phyloP scores from a whole-genome alignment of 2,329 filamentous ascomycete species.

The Phoma sp. region DNA sequence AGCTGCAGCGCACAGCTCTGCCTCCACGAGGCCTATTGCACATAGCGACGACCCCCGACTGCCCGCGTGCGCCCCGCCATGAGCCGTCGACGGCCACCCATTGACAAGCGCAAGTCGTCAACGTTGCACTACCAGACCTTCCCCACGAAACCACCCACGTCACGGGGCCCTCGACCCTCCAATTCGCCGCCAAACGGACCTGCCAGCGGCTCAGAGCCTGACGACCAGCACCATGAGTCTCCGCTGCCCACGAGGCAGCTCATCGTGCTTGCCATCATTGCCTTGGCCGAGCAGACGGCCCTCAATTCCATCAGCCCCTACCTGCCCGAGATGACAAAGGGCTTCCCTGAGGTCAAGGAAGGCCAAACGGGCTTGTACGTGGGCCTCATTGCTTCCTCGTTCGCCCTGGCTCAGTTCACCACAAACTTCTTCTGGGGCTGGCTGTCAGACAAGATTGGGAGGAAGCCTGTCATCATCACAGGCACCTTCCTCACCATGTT shows the following conservation, averaged over 20 bases:
- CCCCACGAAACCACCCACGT: constrained; percentile 74
- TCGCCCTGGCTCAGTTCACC: constrained; percentile 88
- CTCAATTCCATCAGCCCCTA: constrained; percentile 97
- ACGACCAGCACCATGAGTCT: constrained; percentile 60
- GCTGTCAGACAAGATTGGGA: constrained; percentile 77
- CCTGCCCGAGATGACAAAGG: constrained; percentile 87
- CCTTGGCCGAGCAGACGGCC: constrained; percentile 92
- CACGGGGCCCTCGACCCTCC: constrained; percentile 62
- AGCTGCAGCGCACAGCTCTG: constrained; percentile 1
- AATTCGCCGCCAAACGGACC: constrained; percentile 34
- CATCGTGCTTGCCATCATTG: constrained; percentile 82
- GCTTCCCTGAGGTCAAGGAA: constrained; percentile 79
- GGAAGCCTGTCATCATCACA: constrained; percentile 81
- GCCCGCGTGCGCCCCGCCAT: constrained; percentile 26
- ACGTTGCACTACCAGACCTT: constrained; percentile 80
- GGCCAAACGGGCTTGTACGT: constrained; percentile 84
- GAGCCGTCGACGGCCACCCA: constrained; percentile 42
- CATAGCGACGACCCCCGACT: constrained; percentile 1
- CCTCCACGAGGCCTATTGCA: constrained; percentile 33
- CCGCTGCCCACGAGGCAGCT: constrained; percentile 86
- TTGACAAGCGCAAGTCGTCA: constrained; percentile 57
- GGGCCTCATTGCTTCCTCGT: constrained; percentile 85
- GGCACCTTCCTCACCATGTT: constrained; percentile 82
- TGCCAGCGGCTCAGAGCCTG: constrained; percentile 43
- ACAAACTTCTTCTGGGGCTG: constrained; percentile 94